Base-by-base conservation (phyloP, 805 yeast genomes). In the Candida caryicola region DNA sequence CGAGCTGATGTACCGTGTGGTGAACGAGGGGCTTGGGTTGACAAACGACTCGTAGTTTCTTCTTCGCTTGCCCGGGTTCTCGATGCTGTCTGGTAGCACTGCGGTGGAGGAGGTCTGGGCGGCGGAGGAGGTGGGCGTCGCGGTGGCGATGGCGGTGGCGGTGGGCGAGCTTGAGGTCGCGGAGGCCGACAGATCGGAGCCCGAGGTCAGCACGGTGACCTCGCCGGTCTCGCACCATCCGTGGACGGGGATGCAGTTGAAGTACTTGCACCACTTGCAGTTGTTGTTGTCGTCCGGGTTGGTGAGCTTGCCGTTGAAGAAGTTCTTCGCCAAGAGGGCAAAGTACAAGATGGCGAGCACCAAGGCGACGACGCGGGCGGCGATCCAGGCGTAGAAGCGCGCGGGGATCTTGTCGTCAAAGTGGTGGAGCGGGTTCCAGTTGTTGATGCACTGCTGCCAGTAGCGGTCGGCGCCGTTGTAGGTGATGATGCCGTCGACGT, bases 261-360 rank as follows among this genome's bases (percentile, higher is more conserved):
- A 65, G 51, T 82, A 83, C 52, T 80, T 81, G 63, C 90, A 83
- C 90, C 90, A 83, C 12, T 65, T 54, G 55, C 90, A 83, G 40
- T 67, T 58, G 4, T 69, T 71, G 9, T 74, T 74, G 6, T 76
- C 79, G 29, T 67, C 29, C 9, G 36, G 40, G 26, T 29, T 23
- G 16, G 15, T 26, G 61, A n/a, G 51, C 43, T 31, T 43, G 17
- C 51, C 51, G 18, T 62, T 59, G 36, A 64, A 67, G 47, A 81
- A 78, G 47, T 77, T 77, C 29, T 59, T 56, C 3, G 68, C 59
- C 37, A 83, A 61, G 10, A 71, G 59, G 7, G 60, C 76, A 55
- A 79, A 77, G 58, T 73, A 79, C 0, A 74, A 60, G 2, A 79
- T 54, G 1, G 72, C 64, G 31, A 79, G 54, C 0, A 59, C 69